These are phyloP conservation scores for Protomyces pachydermus DNA, from an alignment of 1,139 yeast genomes.

Conservation along the genomic window DNA sequence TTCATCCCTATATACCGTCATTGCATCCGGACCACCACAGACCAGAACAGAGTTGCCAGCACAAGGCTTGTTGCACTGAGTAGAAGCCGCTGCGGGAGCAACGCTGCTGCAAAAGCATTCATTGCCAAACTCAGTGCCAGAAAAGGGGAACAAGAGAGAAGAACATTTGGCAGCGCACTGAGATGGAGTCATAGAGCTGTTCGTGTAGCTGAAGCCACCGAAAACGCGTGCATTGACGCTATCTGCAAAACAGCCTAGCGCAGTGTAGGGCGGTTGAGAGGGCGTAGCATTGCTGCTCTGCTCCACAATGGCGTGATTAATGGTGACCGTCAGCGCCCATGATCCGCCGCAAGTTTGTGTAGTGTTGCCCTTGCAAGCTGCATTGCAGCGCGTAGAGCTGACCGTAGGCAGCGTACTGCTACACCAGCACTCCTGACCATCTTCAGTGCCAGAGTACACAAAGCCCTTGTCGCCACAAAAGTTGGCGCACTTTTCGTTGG, in stretches of 20 bases:
- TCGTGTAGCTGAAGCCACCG: conserved; percentile 11
- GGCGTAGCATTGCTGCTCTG: background rate
- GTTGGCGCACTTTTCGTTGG: conserved; percentile 7
- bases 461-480: conserved; percentile 3
- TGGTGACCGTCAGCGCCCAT: conserved; percentile 8
- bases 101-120: conserved; percentile 15
- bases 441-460: conserved; percentile 14
- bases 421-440: conserved; percentile 22
- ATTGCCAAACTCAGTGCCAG: conserved; percentile 19
- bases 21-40: conserved; percentile 1
- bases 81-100: conserved; percentile 2
- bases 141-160: conserved; percentile 1
- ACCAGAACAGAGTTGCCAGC: conserved; percentile 6
- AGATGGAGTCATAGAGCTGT: conserved; percentile 10
- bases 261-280: background rate
- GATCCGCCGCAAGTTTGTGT: conserved; percentile 1
- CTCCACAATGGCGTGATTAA: background rate
- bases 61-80: conserved; percentile 11
- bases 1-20: background rate
- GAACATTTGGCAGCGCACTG: conserved; percentile 13
- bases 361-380: conserved; percentile 5
- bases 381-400: conserved; percentile 4
- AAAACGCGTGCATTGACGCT: background rate
- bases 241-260: conserved; percentile 11
- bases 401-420: conserved; percentile 4